Conservation (phyloP, 257 asterid species). For the Solanum ahanhuiri region DNA sequence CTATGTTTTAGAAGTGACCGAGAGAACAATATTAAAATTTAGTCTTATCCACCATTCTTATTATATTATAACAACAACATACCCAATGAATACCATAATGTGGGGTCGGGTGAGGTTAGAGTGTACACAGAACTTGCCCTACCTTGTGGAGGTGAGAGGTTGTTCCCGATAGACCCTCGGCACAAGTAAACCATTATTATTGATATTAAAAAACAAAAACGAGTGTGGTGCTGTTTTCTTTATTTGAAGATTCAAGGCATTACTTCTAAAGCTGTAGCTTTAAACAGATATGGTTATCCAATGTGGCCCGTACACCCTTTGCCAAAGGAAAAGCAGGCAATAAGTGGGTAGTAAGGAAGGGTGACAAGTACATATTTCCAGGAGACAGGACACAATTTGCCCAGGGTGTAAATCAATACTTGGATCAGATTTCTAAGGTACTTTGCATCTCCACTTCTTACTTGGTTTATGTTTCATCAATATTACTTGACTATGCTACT, state of each 20-base stretch:
- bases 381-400: conserved; percentile 25
- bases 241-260: not conserved
- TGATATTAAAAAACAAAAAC: not conserved
- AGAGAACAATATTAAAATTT: not conserved
- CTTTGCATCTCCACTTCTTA: not conserved
- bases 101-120: not conserved
- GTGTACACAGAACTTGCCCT: not conserved
- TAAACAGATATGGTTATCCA: conserved; percentile 45
- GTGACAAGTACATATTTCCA: conserved; percentile 24
- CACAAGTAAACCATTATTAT: not conserved
- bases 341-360: conserved; percentile 17
- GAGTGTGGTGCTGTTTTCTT: not conserved
- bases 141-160: not conserved
- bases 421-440: conserved; percentile 55
- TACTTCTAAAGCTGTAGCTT: not conserved
- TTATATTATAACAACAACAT: not conserved
- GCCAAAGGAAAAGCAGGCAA: conserved; percentile 17
- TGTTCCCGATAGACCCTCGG: not conserved
- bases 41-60: not conserved
- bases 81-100: not conserved
- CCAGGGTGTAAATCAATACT: conserved; percentile 21
- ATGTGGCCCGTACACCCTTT: conserved; percentile 22
- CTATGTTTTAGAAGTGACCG: not conserved
- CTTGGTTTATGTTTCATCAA: not conserved
- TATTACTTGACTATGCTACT: not conserved